Evolutionary conservation across 495 filamentous ascomycete genomes (phyloP).

Genomic region (Neurospora sp.): DNA sequence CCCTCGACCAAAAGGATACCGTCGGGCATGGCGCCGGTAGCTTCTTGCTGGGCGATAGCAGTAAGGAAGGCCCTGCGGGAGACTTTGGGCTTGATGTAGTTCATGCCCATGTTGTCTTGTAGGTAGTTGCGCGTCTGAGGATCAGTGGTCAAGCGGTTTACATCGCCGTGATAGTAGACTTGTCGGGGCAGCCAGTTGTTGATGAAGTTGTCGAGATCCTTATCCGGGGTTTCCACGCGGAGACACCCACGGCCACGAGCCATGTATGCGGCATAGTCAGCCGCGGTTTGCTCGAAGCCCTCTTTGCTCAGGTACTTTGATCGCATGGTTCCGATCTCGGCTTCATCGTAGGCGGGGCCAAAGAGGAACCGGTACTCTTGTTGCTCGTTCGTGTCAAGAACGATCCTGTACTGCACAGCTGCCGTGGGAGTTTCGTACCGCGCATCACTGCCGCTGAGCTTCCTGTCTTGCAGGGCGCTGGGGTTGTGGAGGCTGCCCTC

Average conservation of each 20-base stretch:
- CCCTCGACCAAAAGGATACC: constrained; percentile 43
- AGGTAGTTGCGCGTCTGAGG: constrained; percentile 49
- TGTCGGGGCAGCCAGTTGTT: constrained; percentile 50
- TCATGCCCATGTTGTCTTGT: constrained; percentile 53
- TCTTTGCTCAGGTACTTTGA: constrained; percentile 39
- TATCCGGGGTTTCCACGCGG: constrained; percentile 43
- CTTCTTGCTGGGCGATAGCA: constrained; percentile 41
- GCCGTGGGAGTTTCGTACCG: constrained; percentile 46
- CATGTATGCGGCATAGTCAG: constrained; percentile 40
- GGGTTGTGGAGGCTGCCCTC: constrained; percentile 46
- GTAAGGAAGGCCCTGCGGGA: constrained; percentile 37
- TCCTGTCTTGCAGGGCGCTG: constrained; percentile 24
- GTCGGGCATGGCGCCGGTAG: constrained; percentile 46
- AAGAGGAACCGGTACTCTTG: constrained; percentile 44
- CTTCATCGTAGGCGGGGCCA: constrained; percentile 42
- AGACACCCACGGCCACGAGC: constrained; percentile 39
- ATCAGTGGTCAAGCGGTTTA: constrained; percentile 48
- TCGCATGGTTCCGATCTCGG: constrained; percentile 37
- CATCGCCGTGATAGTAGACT: constrained; percentile 47
- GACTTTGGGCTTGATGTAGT: constrained; percentile 43
- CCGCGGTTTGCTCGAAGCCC: constrained; percentile 31
- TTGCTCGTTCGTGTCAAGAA: constrained; percentile 27
- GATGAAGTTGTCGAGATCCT: constrained; percentile 46
- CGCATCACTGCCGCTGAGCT: constrained; percentile 35
- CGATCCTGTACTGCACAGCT: constrained; percentile 40